Conservation (phyloP, 108 stramenopile species). For the Fragilaria radians region DNA sequence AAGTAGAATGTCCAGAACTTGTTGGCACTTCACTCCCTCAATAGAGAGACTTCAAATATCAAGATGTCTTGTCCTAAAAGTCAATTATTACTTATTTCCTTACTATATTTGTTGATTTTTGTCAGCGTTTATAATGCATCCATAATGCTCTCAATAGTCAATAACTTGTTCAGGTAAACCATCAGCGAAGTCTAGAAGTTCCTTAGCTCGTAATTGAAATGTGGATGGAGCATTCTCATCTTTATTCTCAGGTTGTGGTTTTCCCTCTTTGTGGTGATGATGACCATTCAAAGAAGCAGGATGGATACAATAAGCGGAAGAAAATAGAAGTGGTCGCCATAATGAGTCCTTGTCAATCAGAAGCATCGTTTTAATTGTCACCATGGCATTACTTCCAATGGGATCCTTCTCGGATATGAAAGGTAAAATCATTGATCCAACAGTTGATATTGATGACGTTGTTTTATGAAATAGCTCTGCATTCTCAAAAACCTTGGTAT, state of each 20-base stretch:
- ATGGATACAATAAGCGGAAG: slow-evolving; percentile 16
- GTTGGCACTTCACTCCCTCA: background rate
- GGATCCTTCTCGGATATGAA: slow-evolving; percentile 18
- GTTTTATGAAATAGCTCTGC: background rate
- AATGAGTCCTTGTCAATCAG: slow-evolving; percentile 26
- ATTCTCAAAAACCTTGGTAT: background rate
- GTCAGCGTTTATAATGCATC: no score
- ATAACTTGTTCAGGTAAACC: slow-evolving; percentile 21
- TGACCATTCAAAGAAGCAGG: slow-evolving; percentile 9
- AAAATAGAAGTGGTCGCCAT: slow-evolving; percentile 26
- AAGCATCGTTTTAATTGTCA: slow-evolving; percentile 31
- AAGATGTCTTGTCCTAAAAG: background rate
- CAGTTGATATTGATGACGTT: slow-evolving; percentile 21
- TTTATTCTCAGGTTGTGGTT: background rate
- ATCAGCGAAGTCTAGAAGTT: slow-evolving; percentile 21
- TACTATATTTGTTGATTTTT: no score
- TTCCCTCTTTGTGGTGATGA: background rate
- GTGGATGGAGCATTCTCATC: background rate
- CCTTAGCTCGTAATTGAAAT: slow-evolving; percentile 8
- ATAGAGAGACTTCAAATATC: background rate
- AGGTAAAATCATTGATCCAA: slow-evolving; percentile 33
- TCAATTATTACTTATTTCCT: background rate
- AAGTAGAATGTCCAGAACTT: background rate
- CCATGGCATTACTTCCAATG: slow-evolving; percentile 15
- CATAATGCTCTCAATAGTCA: no score